Evolutionary conservation across 129 eudicot species (phyloP).

Genomic region (Ambrosia artemisiifolia): DNA sequence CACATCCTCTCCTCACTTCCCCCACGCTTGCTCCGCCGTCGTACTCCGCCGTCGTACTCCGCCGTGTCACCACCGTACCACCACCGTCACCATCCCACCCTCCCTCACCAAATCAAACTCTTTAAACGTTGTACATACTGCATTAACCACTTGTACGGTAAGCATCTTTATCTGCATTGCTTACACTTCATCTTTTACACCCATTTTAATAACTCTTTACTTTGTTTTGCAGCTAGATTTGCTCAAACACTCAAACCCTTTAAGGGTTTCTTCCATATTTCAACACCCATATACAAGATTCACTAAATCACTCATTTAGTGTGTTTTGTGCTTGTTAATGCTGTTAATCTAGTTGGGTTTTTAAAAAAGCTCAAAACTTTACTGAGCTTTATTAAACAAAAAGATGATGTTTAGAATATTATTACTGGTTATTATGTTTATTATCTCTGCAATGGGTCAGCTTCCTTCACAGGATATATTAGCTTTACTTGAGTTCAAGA

Average conservation of each 20-base stretch:
- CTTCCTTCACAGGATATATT: conserved; percentile 95
- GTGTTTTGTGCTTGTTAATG: background rate
- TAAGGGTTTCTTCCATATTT: background rate
- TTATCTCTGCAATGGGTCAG: conserved; percentile 53
- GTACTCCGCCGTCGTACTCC: no score
- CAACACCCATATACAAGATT: no score
- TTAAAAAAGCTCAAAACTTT: background rate
- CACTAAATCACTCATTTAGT: no score
- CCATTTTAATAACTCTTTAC: conserved; percentile 10
- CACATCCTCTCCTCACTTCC: conserved; percentile 5
- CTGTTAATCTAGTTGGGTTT: background rate
- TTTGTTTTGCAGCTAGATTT: background rate
- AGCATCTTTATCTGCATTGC: conserved; percentile 26
- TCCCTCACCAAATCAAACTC: background rate
- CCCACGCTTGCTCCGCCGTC: conserved; percentile 31
- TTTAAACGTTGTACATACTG: conserved; percentile 28
- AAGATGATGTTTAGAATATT: conserved; percentile 56
- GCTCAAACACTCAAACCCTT: background rate
- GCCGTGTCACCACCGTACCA: conserved; percentile 2
- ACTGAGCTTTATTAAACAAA: conserved; percentile 4
- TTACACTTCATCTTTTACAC: background rate
- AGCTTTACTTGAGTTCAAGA: conserved; percentile 84
- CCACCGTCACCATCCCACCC: conserved; percentile 19
- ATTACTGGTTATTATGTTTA: conserved; percentile 36
- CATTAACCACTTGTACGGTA: conserved; percentile 29